Evolutionary conservation across 2,329 filamentous ascomycete genomes (phyloP), one percentile per base, ranked within the genome.

Genomic region (Magnaporthiopsis incrustans): DNA sequence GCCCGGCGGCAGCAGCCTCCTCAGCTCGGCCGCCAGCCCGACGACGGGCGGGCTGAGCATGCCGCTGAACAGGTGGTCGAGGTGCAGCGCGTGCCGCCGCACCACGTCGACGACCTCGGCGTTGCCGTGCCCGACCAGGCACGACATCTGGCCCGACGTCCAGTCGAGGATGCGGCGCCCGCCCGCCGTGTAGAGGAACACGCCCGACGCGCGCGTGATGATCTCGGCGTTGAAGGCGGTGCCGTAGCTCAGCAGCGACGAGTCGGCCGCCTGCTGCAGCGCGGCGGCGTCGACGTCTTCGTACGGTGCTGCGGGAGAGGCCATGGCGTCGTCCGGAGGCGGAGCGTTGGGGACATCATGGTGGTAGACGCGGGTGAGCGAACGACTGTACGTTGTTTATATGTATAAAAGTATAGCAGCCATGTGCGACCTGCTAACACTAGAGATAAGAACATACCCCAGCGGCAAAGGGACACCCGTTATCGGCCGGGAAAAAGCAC

Each of bases 131-230:
- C 84, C 84, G 0, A 87, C 74, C 0, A 86, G 75, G 7, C 78
- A 84, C 64, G 77, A 80, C 83, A 86, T 86, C 67, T 87, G 83
- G 26, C 83, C 83, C 0, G 83, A 85, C 1, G 83, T 86, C 68
- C 81, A 86, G 71, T 86, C 83, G 3, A 86, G 76, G 64, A 85
- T 81, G 59, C 75, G 71, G 18, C 77, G 75, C 25, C 76, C 76
- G 3, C 71, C 67, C 0, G 73, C 71, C 57, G 78, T 78, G 68
- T 80, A 83, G 26, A 85, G 74, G 12, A 73, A 71, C 0, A 77
- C 77, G 11, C 81, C 81, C 59, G 76, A 67, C 15, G 79, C 79
- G 50, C 73, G 76, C 60, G 74, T 77, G 67, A 83, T 78, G 35
- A 83, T 63, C 56, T 63, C 62, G 5, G 38, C 12, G 33, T 53